Percentiles rank a stretch among this genome's conserved stretches.
These are phyloP conservation scores for Plasmodium chabaudi DNA, from an alignment of 169 alveolate genomes.

Conservation along the genomic window DNA sequence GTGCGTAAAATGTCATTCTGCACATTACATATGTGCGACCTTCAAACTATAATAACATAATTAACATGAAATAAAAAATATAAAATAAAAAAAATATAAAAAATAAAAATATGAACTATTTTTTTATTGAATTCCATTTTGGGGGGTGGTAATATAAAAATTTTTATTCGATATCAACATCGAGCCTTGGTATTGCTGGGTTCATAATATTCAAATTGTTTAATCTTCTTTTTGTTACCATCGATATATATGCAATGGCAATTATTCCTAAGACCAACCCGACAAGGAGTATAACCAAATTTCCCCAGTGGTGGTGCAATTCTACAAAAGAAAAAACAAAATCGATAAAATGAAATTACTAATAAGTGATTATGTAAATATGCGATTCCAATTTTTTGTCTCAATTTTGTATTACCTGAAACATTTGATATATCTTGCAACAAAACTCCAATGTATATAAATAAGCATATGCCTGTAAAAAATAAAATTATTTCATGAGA, in stretches of 20 bases:
- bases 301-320: conserved; percentile 59
- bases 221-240: conserved; percentile 73
- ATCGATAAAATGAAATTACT: neutral
- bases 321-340: conserved; percentile 15
- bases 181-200: conserved; percentile 40
- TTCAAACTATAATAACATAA: neutral
- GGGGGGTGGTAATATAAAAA: too few relatives aligned
- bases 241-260: conserved; percentile 73
- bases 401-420: conserved; percentile 10
- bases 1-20: neutral
- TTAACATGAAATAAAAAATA: too few relatives aligned
- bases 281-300: conserved; percentile 40
- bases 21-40: neutral
- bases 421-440: conserved; percentile 72
- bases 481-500: neutral
- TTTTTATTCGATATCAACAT: conserved; percentile 45
- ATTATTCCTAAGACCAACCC: conserved; percentile 63
- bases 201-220: conserved; percentile 61
- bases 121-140: too few relatives aligned
- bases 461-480: conserved; percentile 41
- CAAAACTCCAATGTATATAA: conserved; percentile 74
- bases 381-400: neutral
- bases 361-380: neutral
- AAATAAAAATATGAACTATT: too few relatives aligned
- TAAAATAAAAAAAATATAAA: too few relatives aligned